Percentiles rank a stretch among this genome's conserved stretches.
Conservation (phyloP, 441 rosid species). For the Kokia cookei region DNA sequence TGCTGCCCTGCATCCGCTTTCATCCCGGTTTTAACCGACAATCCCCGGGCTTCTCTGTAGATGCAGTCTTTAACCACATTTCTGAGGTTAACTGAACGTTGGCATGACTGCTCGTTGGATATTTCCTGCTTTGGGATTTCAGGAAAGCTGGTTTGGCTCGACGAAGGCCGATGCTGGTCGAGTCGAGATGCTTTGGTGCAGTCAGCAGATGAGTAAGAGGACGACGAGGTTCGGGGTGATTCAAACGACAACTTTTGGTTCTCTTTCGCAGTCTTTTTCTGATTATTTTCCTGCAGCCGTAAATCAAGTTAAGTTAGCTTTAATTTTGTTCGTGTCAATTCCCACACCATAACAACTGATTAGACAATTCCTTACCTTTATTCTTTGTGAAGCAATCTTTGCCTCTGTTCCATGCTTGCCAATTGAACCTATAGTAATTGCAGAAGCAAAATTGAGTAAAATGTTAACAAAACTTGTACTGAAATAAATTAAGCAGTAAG, state of each 20-base stretch:
- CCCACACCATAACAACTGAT: not conserved
- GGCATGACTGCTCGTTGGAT: slow-evolving; percentile 20
- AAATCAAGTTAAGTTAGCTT: slow-evolving; percentile 10
- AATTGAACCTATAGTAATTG: slow-evolving; percentile 39
- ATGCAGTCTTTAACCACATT: slow-evolving; percentile 59
- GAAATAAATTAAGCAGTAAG: not conserved
- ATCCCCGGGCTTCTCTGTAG: slow-evolving; percentile 54
- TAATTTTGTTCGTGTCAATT: not conserved
- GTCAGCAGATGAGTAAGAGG: slow-evolving; percentile 67
- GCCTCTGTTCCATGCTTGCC: slow-evolving; percentile 30
- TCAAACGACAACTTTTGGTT: slow-evolving; percentile 61
- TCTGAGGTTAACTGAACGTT: slow-evolving; percentile 42
- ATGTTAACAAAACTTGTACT: too few relatives aligned
- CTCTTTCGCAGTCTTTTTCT: slow-evolving; percentile 46
- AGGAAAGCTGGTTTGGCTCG: slow-evolving; percentile 23
- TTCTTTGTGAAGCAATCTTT: slow-evolving; percentile 26
- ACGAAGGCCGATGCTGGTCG: slow-evolving; percentile 34
- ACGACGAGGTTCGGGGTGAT: slow-evolving; percentile 63
- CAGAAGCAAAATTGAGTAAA: not conserved
- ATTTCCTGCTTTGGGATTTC: slow-evolving; percentile 22
- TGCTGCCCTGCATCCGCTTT: slow-evolving; percentile 30
- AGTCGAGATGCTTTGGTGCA: slow-evolving; percentile 40
- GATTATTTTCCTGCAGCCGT: slow-evolving; percentile 54
- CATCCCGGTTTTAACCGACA: slow-evolving; percentile 30
- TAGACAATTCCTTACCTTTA: slow-evolving; percentile 39